Base-by-base conservation (phyloP, 495 filamentous ascomycete species). In the Penicillium herquei region DNA sequence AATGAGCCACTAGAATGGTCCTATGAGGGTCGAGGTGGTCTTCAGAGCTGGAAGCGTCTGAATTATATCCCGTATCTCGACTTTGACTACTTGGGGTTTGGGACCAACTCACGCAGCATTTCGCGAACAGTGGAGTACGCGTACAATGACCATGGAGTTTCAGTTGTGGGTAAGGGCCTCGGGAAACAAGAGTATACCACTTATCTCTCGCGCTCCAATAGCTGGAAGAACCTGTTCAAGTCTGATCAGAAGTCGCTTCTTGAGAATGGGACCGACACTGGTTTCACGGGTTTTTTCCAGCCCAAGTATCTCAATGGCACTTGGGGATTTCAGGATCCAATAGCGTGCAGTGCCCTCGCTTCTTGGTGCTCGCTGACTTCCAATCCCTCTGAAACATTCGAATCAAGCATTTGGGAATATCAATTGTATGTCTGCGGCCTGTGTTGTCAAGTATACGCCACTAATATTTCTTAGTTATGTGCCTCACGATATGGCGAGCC, bases 41-140 rank as follows among this genome's bases (percentile, higher is more conserved):
- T 89, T 12, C 80, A 83, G 45, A 84, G 80, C 62, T 89, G 87
- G 87, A 87, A 89, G 59, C 54, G 68, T 0, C 75, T 88, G 8
- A 77, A 81, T 13, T 90, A 89, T 63, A 88, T 90, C 33, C 87
- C 87, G 0, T 81, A 81, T 5, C 75, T 87, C 43, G 87, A 90
- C 63, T 86, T 84, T 46, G 87, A 90, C 70, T 81, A 81, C 51
- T 78, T 83, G 16, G 87, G 87, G 4, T 84, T 85, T 48, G 88
- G 88, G 0, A 83, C 85, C 3, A 82, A 88, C 67, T 90, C 87
- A 0, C 77, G 88, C 12, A 86, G 81, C 65, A 78, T 92, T 35
- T 88, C 85, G 0, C 74, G 88, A 3, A 91, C 87, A 0, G 75
- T 91, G 1, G 88, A 91, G 61, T 91, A 92, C 69, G 79, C 84